Evolutionary conservation across 495 filamentous ascomycete species (phyloP), one percentile per base, ranked within the genome.

Genomic region (Trichoderma parareesei): DNA sequence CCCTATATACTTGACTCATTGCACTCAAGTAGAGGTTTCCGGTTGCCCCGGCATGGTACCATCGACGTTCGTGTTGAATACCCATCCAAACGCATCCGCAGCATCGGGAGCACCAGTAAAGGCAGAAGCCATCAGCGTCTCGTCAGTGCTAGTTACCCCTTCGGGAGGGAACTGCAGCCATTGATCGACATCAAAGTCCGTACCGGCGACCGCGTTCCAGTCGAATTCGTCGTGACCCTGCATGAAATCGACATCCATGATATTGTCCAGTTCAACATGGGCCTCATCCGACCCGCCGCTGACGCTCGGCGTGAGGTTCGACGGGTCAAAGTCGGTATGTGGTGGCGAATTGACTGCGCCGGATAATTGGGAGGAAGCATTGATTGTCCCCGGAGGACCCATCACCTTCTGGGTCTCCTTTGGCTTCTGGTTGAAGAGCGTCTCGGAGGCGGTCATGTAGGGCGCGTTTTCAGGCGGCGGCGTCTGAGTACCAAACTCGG

Each of bases 161-260:
- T 76, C 76, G 42, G 72, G 69, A 4, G 75, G 75, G 64, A 76
- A 80, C 61, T 79, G 74, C 43, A 80, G 69, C 73, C 74, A 80
- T 62, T 79, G 77, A 43, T 76, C 76, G 60, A 77, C 77, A 68
- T 80, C 76, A 53, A 79, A 73, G 49, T 76, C 73, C 1, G 69
- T 71, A 4, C 69, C 72, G 63, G 75, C 65, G 1, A 75, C 65
- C 42, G 72, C 71, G 61, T 72, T 74, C 75, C 75, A 77, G 65
- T 77, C 75, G 60, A 77, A 77, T 9, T 71, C 71, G 65, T 74
- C 72, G 48, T 67, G 66, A 20, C 67, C 66, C 18, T 67, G 70
- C 38, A 72, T 67, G 44, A 70, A 69, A 43, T 76, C 71, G 62
- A 71, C 69, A 27, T 72, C 70, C n/a, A 69, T 5, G 33, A 68